Base-by-base conservation (phyloP, 2,329 filamentous ascomycete species). In the Meredithiella fracta region DNA sequence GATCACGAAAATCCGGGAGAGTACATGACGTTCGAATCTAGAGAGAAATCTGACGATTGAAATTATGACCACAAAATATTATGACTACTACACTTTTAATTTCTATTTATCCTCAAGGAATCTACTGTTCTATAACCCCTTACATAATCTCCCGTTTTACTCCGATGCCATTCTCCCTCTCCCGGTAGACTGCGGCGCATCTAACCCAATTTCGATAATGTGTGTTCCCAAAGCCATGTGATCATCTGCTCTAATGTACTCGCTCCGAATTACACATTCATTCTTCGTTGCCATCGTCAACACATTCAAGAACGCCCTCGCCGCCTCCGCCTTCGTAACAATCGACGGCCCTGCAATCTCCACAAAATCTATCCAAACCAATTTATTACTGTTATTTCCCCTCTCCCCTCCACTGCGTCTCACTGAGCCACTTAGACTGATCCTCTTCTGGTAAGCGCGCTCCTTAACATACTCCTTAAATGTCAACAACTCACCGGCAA, bases 11-110 rank as follows among this genome's bases (percentile, higher is more conserved):
- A 70, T 17, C 66, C 63, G 4, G 62, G 60, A 8, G 68, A 76
- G 47, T 96, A 92, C 63, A 82, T 96, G 77, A 72, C 76, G 20
- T 95, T 95, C 65, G 77, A 83, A 51, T 85, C 92, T 59, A 76
- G 87, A 23, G 82, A 89, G 64, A 71, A 69, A 58, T 77, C 77
- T 31, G 80, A 85, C 56, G 76, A 79, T 38, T 74, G 78, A 55
- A 66, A 72, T 51, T 76, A 76, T 60, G 70, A 78, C 53, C 70
- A 29, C 29, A 29, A 51, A 25, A 23, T 42, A 47, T 9, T 44
- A 42, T 29, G 20, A 9, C 22, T 34, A 34, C 5, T 34, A 34
- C 11, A 5, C 5, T 5, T 34, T 34, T 34, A 34, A 34, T 34
- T 11, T 11, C 5, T 11, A 5, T 34, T 34, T 34, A 34, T 34